A percentile compares a stretch with the other conserved stretches of the same genome.
Conservation (phyloP, 1,284 basidiomycete species). For the Mycena citricolor region DNA sequence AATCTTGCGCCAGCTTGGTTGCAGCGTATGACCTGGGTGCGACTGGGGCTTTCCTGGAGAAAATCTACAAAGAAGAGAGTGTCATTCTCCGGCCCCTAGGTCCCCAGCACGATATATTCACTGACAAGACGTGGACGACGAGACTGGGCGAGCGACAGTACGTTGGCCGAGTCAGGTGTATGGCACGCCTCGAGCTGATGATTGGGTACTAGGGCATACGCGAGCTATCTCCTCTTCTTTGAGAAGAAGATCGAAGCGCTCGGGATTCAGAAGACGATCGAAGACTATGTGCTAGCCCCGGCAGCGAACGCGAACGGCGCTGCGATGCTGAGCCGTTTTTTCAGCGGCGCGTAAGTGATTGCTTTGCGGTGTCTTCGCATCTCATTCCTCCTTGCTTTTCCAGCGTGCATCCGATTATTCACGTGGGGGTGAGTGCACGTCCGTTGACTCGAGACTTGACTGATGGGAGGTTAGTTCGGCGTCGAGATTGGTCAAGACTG, state of each 20-base stretch:
- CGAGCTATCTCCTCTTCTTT: conserved; percentile 58
- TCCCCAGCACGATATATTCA: conserved; percentile 36
- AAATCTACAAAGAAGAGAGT: conserved; percentile 49
- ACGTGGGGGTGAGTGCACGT: conserved; percentile 59
- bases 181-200: no score
- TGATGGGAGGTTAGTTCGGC: conserved; percentile 43
- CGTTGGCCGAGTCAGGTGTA: conserved; percentile 19
- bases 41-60: conserved; percentile 47
- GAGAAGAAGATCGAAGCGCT: conserved; percentile 41
- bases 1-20: conserved; percentile 47
- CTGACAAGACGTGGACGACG: conserved; percentile 52
- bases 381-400: no score
- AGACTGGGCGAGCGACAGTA: conserved; percentile 57
- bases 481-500: conserved; percentile 57
- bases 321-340: conserved; percentile 54
- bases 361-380: no score
- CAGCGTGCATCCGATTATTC: no score
- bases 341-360: conserved; percentile 55
- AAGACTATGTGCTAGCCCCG: conserved; percentile 54
- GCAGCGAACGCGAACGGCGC: conserved; percentile 45
- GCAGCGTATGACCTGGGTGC: conserved; percentile 70
- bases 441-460: not conserved
- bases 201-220: conserved; percentile 38
- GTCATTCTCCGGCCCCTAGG: conserved; percentile 16
- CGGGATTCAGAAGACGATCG: conserved; percentile 45